Evolutionary conservation across 2,329 filamentous ascomycete genomes (phyloP), one percentile per base, ranked within the genome.

Genomic region (Penicillium sp.): DNA sequence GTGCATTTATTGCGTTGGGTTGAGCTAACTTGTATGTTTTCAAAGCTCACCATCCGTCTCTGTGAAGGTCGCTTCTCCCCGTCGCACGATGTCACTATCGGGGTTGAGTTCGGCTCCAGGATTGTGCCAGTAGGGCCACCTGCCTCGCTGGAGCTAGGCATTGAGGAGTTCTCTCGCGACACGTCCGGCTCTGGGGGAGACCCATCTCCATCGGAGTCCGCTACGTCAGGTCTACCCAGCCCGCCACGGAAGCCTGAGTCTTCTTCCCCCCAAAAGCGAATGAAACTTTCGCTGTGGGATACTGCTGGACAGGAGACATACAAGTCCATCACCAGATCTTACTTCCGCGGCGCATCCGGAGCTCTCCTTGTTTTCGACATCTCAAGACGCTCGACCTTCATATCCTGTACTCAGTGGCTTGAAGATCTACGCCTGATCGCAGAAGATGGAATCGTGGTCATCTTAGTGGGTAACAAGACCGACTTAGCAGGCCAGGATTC

Each of bases 271-370:
- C 83, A 85, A 65, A 85, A 85, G 85, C 88, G 93, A 77, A 96
- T 96, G 92, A 96, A 96, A 76, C 83, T 96, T 5, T 91, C 87
- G 43, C 81, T 97, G 11, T 97, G 93, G 93, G 93, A 97, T 71
- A 97, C 93, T 1, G 93, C 93, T 15, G 93, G 93, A 25, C 93
- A 97, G 74, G 93, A 97, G 79, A 96, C 92, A 12, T 97, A 97
- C 81, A 97, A 97, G 74, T 93, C 89, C 43, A 94, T 97, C 56
- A 97, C 93, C 8, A 83, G 93, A 52, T 94, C 89, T 58, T 97
- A 97, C 78, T 96, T 96, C 76, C 88, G 92, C 51, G 92, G 92
- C 67, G 87, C 87, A 37, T 85, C 82, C 0, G 87, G 87, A 29
- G 87, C 87, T 5, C 82, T 99, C 14, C 85, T 99, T 25, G 94